Evolutionary conservation across 179 eudicot genomes (phyloP), one percentile per base, ranked within the genome.

Genomic region (Camellia oleifera): DNA sequence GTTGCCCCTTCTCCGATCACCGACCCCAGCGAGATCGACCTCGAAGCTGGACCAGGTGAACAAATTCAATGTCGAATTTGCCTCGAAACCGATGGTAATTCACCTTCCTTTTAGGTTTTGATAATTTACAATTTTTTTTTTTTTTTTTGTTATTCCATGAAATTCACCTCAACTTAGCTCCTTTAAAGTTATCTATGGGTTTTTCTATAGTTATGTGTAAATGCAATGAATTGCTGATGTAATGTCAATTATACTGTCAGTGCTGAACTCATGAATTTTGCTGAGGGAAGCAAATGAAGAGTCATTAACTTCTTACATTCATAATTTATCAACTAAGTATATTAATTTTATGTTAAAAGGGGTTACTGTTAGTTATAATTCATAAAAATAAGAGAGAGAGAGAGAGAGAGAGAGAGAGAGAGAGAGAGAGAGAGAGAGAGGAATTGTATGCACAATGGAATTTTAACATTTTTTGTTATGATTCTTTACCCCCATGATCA

Each of bases 31-130:
- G 90, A 83, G 80, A 82, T 95, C 80, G 98, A 95, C 83, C 92
- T 95, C 57, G 98, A 95, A 89, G 97, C 98, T 11, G 98, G 98
- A 12, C 91, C 93, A 1, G 86, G 86, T 32, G 93, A 95, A 44
- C 97, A 95, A 86, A 92, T 95, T 86, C 98, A 95, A 65, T 95
- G 98, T 79, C 93, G 98, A 70, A 92, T 95, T 85, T 95, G 98
- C 84, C 95, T 95, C 65, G 98, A 95, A 86, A 82, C 94, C 11
- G 98, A 93, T 53, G 98, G 97, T 93, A 83, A 26, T 75, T 70
- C 52, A 63, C 45, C 60, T 61, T 9, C 53, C 42, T 32, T 50
- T 74, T 17, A 17, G 10, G 42, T 63, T 83, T 76, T n/a, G 7
- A 46, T 46, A 23, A 9, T 79, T 61, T 9, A 45, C 66, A 61